Base-by-base conservation (phyloP, 2,329 filamentous ascomycete species). In the Paraphaeosphaeria minitans region DNA sequence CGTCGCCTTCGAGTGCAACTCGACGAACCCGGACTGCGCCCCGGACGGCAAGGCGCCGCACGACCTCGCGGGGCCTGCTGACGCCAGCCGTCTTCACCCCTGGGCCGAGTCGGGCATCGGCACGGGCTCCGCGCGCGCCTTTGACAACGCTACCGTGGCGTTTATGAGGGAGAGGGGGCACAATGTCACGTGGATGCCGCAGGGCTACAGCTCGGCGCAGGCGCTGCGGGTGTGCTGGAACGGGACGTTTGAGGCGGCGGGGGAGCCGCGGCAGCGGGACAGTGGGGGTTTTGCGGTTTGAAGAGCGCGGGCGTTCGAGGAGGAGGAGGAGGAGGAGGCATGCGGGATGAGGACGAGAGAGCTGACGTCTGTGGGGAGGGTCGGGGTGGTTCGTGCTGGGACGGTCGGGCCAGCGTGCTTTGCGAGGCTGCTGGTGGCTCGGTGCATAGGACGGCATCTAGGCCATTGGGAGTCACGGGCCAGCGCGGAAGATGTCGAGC, bases 1-100 rank as follows among this genome's bases (percentile, higher is more conserved):
- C 48, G 83, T 88, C 1, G 79, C 78, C 0, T 88, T 95, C 54
- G 92, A 96, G 76, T 86, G 85, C 29, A 75, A 75, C 7, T 39
- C 37, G 2, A 39, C 37, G 37, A 39, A 39, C 9, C 6, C 14
- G 3, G 16, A 39, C 7, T 39, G 37, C 37, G 16, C 37, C 16
- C 14, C 37, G 7, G 37, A 39, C 16, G 16, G n/a, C 1, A 39
- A 39, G 16, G 37, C 37, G 37, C 37, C 37, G 37, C 37, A 39
- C 16, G 37, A 39, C 7, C 16, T 39, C 13, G 13, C 5, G 14
- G 9, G 9, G 14, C 5, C 35, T 2, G 35, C 35, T 2, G 35
- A 37, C 35, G 13, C 2, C 10, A 14, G 4, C 35, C 10, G 14
- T 4, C 7, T 39, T 5, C 37, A 39, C 5, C 14, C 16, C 4